Evolutionary conservation across 805 yeast genomes (phyloP).

Genomic region (Wickerhamiella sorbophila): DNA sequence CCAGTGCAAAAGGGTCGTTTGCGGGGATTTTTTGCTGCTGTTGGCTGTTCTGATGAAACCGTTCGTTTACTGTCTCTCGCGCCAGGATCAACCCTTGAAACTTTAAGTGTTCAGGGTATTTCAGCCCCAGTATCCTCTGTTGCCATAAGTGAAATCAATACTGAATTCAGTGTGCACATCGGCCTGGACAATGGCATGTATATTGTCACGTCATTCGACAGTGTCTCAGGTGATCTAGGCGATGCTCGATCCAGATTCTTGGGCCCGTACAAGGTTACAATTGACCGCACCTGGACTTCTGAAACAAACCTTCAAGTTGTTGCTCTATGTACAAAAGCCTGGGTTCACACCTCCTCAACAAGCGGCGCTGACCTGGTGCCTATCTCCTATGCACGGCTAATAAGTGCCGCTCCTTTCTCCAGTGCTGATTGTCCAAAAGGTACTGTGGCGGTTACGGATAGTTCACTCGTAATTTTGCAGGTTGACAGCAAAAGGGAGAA

Average conservation of each 20-base stretch:
- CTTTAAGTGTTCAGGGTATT: slow-evolving; percentile 50
- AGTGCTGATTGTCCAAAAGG: slow-evolving; percentile 1
- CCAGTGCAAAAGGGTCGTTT: slow-evolving; percentile 34
- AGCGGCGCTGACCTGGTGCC: slow-evolving; percentile 13
- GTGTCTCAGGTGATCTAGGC: slow-evolving; percentile 42
- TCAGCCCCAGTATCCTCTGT: slow-evolving; percentile 35
- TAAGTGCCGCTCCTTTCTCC: slow-evolving; percentile 1
- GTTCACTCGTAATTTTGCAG: background rate
- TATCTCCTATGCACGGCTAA: slow-evolving; percentile 29
- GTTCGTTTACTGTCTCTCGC: slow-evolving; percentile 53
- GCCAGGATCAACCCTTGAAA: slow-evolving; percentile 43
- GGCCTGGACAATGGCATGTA: slow-evolving; percentile 81
- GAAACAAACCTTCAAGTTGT: slow-evolving; percentile 22
- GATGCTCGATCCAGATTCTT: slow-evolving; percentile 57
- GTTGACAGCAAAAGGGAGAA: slow-evolving; percentile 8
- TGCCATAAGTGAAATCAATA: slow-evolving; percentile 20
- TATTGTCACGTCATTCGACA: slow-evolving; percentile 45
- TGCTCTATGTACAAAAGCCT: slow-evolving; percentile 41
- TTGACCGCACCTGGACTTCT: slow-evolving; percentile 28
- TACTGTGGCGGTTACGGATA: background rate
- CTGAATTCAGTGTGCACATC: slow-evolving; percentile 39
- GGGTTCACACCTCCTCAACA: slow-evolving; percentile 22
- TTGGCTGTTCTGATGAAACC: slow-evolving; percentile 59
- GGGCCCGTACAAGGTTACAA: slow-evolving; percentile 50
- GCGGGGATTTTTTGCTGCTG: slow-evolving; percentile 44